Evolutionary conservation across 1,139 yeast genomes (phyloP), one percentile per base, ranked within the genome.

Genomic region (Geotrichum australiense): DNA sequence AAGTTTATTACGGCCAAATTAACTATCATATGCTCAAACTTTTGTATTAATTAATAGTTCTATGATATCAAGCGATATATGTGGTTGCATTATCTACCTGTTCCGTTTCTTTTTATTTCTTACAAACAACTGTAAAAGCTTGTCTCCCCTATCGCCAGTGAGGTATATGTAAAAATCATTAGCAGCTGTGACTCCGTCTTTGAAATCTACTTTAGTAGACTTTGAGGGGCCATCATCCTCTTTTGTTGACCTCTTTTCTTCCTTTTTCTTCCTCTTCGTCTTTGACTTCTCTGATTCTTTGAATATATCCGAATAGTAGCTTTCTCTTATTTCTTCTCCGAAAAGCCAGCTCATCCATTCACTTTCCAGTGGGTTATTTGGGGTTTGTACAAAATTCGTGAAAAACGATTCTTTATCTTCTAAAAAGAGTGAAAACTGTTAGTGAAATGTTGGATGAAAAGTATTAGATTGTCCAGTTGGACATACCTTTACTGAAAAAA

Each of bases 391-490:
- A 18, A 24, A 24, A 8, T 33, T 27, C 14, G 16, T 18, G 25
- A 37, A 41, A 18, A 25, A 32, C 21, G 16, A 20, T 33, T 41
- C 45, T 11, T 22, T 11, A 28, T 41, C 45, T 16, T 24, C 45
- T n/a, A 21, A 41, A 35, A 27, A 19, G 15, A 12, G 11, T 23
- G 16, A 8, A 11, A 25, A 22, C 4, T 5, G 23, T 25, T 35
- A 31, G 35, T 26, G 14, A 26, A 7, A 11, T n/a, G n/a, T n/a
- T n/a, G n/a, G n/a, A n/a, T 6, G 6, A 26, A 26, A 26, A 5
- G 21, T 15, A 29, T 16, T 18, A 5, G n/a, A 29, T n/a, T 27
- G 6, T 27, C 6, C 8, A 7, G 6, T 5, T 8, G 4, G 5
- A 20, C 35, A 10, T n/a, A 31, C 35, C 35, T 10, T 23, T n/a